Evolutionary conservation across 2,329 filamentous ascomycete genomes (phyloP), one percentile per base, ranked within the genome.

Genomic region (Epichloe elymi): DNA sequence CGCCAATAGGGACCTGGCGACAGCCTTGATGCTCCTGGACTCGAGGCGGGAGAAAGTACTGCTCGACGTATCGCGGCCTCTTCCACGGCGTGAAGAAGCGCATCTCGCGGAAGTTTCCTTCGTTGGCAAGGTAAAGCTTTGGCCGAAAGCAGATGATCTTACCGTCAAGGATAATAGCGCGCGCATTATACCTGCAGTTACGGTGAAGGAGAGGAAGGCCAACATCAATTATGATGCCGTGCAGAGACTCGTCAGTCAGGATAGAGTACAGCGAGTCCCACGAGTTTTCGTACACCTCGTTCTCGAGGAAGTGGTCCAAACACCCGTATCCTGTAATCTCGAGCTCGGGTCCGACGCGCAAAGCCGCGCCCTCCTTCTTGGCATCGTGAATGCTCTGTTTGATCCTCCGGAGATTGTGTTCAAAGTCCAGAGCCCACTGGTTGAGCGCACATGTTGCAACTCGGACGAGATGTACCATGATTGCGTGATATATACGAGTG

Each of bases 141-240:
- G 60, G 59, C 42, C 51, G 48, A 52, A 93, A 83, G 53, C 84
- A 71, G 17, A 89, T 67, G 19, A 90, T 82, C 66, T 82, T 80
- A 48, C 79, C 75, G 57, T 89, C 77, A 3, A 65, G 60, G 47
- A 64, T 50, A 7, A 56, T 53, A 5, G 53, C 53, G 4, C 54
- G 54, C 17, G 49, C 46, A 35, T 57, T 57, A 20, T 51, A 57
- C 40, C 51, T 53, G 39, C 46, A 51, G 46, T 50, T 56, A 12
- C 67, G 58, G 51, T 70, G 67, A 48, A 80, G 72, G 54, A 61
- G 81, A 14, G 62, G 62, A 19, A 65, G 53, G 19, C 65, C 65
- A 12, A 68, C 52, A 42, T 67, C 65, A 17, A 68, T 57, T 12
- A 68, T 56, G 35, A 63, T 63, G 1, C 55, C 83, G 57, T 67